Conservation (phyloP, 2,329 filamentous ascomycete genomes). For the Apiospora rasikravindrae region DNA sequence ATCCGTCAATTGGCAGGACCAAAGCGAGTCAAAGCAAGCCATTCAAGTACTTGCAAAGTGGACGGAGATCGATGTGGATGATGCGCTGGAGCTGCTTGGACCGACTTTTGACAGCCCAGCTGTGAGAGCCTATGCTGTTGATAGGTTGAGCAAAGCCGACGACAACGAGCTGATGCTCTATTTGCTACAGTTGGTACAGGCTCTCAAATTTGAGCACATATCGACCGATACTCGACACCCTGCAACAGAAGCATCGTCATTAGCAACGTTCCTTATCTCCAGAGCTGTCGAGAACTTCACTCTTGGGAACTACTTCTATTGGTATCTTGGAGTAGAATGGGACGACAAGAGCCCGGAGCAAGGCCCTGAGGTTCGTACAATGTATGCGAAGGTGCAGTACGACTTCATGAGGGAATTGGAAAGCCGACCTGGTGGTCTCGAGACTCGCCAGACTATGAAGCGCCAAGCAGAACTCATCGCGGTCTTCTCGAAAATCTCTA, state of each 20-base stretch:
- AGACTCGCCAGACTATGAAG: constrained; percentile 76
- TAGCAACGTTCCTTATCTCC: constrained; percentile 87
- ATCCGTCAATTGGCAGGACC: constrained; percentile 92
- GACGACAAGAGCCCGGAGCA: constrained; percentile 83
- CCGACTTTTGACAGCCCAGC: constrained; percentile 88
- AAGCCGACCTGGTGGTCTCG: constrained; percentile 70
- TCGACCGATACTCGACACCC: constrained; percentile 65
- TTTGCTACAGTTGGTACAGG: constrained; percentile 91
- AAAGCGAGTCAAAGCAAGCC: constrained; percentile 83
- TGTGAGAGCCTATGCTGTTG: constrained; percentile 91
- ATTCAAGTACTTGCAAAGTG: constrained; percentile 89
- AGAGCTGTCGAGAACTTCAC: constrained; percentile 87
- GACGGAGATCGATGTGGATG: constrained; percentile 97
- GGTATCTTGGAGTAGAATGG: constrained; percentile 98
- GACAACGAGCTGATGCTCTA: constrained; percentile 92
- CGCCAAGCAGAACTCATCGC: constrained; percentile 90
- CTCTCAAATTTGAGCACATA: constrained; percentile 89
- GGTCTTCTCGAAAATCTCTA: constrained; percentile 85
- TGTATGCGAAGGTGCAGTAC: constrained; percentile 92
- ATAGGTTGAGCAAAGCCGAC: constrained; percentile 87
- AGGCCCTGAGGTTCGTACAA: constrained; percentile 74
- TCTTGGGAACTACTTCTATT: constrained; percentile 93
- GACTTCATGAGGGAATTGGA: constrained; percentile 93
- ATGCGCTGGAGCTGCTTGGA: constrained; percentile 90
- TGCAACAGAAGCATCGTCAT: constrained; percentile 72